Conservation (phyloP, 2,329 filamentous ascomycete species). For the Sporothrix pallida region DNA sequence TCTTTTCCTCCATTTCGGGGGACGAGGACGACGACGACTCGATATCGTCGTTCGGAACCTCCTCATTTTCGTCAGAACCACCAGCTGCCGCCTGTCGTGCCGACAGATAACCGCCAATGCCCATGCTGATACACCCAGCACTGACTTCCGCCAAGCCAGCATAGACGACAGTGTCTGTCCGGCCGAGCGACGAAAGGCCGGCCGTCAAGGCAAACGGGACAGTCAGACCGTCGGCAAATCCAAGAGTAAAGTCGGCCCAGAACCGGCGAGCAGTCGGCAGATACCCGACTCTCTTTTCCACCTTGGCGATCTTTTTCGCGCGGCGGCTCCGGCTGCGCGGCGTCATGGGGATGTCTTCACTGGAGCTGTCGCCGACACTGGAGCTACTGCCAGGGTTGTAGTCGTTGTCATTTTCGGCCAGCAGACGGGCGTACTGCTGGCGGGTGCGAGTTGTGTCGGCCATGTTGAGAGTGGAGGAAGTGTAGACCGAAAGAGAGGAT, state of each 20-base stretch:
- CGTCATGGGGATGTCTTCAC: constrained; percentile 30
- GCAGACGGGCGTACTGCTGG: constrained; percentile 23
- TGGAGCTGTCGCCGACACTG: constrained; percentile 19
- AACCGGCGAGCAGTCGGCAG: constrained; percentile 49
- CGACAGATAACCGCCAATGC: constrained; percentile 71
- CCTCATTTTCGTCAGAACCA: constrained; percentile 29
- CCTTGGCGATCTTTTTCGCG: background rate
- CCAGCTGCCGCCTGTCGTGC: constrained; percentile 47
- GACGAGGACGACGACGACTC: constrained; percentile 10
- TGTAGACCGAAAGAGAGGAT: background rate
- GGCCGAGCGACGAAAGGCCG: constrained; percentile 66
- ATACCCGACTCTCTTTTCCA: background rate
- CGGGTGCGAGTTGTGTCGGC: background rate
- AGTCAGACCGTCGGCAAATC: constrained; percentile 75
- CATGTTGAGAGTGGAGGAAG: background rate
- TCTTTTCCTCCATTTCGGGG: constrained; percentile 43
- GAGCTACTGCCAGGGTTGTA: too few species aligned
- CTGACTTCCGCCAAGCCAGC: constrained; percentile 74
- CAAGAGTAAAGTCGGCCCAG: constrained; percentile 71
- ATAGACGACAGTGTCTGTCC: constrained; percentile 67
- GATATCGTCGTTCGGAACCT: background rate
- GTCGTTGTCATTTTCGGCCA: constrained; percentile 17
- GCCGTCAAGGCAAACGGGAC: constrained; percentile 78
- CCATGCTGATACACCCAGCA: constrained; percentile 75
- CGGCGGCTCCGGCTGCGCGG: background rate